Conservation (phyloP, 257 asterid species). For the Solanum boliviense region DNA sequence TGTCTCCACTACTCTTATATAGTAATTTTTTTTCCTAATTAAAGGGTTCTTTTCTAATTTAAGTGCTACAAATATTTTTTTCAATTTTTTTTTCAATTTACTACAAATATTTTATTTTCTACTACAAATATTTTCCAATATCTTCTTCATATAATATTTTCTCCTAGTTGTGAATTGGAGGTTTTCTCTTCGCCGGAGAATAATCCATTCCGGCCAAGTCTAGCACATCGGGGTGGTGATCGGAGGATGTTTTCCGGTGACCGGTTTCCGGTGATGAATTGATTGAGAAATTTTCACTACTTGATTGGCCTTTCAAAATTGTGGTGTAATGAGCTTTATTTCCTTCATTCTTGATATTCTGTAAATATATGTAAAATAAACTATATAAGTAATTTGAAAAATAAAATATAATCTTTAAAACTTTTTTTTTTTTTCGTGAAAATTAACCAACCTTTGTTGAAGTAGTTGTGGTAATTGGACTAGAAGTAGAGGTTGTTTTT, state of each 20-base stretch:
- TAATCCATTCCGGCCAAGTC: conserved; percentile 82
- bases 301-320: conserved; percentile 10
- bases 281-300: conserved; percentile 8
- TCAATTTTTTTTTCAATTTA: not conserved
- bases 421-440: not conserved
- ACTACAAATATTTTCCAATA: not conserved
- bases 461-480: conserved; percentile 14
- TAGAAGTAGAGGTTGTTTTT: conserved; percentile 13
- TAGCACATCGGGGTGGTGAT: conserved; percentile 35
- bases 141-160: not conserved
- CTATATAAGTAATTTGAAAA: not conserved
- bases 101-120: not conserved
- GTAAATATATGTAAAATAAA: conserved; percentile 7
- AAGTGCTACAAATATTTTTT: not conserved
- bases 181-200: conserved; percentile 63
- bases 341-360: conserved; percentile 27
- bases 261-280: conserved; percentile 14
- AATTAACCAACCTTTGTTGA: conserved; percentile 41
- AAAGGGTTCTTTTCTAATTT: not conserved
- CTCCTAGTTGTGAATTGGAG: conserved; percentile 70
- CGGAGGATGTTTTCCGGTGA: conserved; percentile 10
- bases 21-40: not conserved
- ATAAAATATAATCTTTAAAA: no score
- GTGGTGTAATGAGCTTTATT: conserved; percentile 8
- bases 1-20: conserved; percentile 11